Conservation (phyloP, 768 basidiomycete genomes). For the Solioccasus polychromus region DNA sequence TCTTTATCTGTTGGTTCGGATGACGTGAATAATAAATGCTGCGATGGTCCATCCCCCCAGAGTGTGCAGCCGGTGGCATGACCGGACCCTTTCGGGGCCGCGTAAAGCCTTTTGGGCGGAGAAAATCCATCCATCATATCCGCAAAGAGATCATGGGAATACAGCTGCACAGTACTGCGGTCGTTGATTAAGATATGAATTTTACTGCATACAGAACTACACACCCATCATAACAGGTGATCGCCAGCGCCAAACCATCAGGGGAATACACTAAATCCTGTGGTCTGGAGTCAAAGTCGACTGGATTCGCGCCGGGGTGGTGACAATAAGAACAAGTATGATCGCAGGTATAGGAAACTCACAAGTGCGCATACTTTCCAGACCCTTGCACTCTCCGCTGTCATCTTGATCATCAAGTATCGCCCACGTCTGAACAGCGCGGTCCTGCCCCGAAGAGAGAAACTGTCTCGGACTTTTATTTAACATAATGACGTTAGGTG, state of each 20-base stretch:
- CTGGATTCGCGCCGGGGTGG: conserved; percentile 9
- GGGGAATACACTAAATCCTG: conserved; percentile 48
- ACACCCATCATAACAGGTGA: conserved; percentile 30
- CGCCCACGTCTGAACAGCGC: conserved; percentile 42
- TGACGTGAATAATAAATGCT: conserved; percentile 49
- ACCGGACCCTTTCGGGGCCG: conserved; percentile 13
- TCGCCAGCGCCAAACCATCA: conserved; percentile 37
- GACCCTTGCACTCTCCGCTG: conserved; percentile 8
- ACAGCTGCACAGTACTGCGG: conserved; percentile 23
- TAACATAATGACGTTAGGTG: conserved; percentile 9
- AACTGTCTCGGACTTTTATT: conserved; percentile 39
- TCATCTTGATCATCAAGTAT: conserved; percentile 24
- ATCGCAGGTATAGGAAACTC: conserved; percentile 2
- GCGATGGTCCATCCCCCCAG: conserved; percentile 49
- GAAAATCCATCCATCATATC: conserved; percentile 12
- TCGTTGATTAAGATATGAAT: background rate
- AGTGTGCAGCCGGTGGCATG: conserved; percentile 44
- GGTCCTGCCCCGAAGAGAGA: conserved; percentile 49
- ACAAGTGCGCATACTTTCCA: conserved; percentile 16
- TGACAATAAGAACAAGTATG: background rate
- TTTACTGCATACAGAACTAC: conserved; percentile 1
- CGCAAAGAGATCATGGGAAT: conserved; percentile 23
- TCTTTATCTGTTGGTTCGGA: conserved; percentile 41
- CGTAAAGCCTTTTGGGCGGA: conserved; percentile 13
- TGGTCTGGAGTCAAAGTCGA: conserved; percentile 31